Base-by-base conservation (phyloP, 495 filamentous ascomycete species). In the Bryoglossum gracile region DNA sequence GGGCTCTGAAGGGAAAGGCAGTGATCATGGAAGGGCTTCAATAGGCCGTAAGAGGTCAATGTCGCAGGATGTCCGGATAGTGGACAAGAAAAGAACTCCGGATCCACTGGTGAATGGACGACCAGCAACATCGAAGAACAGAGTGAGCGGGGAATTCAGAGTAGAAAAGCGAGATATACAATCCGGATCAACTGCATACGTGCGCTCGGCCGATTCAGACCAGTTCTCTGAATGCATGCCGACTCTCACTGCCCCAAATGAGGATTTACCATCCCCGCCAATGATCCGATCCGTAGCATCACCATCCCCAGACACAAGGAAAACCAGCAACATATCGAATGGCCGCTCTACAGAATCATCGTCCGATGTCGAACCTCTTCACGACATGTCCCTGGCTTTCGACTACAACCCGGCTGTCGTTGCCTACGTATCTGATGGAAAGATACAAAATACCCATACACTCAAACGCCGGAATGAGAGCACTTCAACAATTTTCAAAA, bases 401-500 rank as follows among this genome's bases (percentile, higher is more conserved):
- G 40, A 51, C 2, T 51, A 51, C 41, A 51, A 51, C 18, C 48
- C 48, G 13, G 48, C 48, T 1, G 22, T 51, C 1, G 32, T 51
- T 1, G 40, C 38, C 21, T 50, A 50, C 25, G 18, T 46, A 14
- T 46, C 42, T 5, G 35, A 39, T 11, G 50, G 50, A 14, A 17
- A 45, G 8, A 11, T 21, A 13, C 35, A 24, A 19, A 24, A 52
- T 1, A 24, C 43, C 8, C 33, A 23, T 8, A 14, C 51, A 5
- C 28, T 48, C 1, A 44, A 43, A 21, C 41, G 42, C 8, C 24
- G 46, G 17, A 41, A 39, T 14, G 26, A 37, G 30, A 39, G 33
- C 18, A 39, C 54, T 28, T 44, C 43, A 6, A 56, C 54, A 9
- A 38, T 49, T 5, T 51, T 52, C 16, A 11, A 45, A 33, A 48